Evolutionary conservation across 1,284 basidiomycete species (phyloP).

Genomic region (Papiliotrema flavescens): DNA sequence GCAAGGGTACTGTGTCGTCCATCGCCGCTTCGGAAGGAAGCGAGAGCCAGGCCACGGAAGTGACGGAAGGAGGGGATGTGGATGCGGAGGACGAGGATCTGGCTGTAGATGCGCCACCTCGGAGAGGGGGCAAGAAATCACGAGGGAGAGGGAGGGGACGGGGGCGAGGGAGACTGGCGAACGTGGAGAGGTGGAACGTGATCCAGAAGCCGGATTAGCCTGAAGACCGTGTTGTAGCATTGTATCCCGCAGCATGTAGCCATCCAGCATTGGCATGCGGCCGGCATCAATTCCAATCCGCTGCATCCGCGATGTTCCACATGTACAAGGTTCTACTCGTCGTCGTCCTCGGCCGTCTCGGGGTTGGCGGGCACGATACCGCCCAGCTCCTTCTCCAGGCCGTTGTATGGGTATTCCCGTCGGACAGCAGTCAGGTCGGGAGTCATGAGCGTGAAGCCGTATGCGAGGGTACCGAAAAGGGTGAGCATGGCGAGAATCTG

Average conservation of each 20-base stretch:
- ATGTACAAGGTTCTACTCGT: constrained; percentile 18
- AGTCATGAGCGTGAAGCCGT: constrained; percentile 26
- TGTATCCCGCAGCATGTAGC: background rate
- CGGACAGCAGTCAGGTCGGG: constrained; percentile 33
- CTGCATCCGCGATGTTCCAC: background rate
- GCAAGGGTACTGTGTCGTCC: constrained; percentile 11
- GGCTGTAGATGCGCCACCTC: too few relatives aligned
- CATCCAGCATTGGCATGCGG: background rate
- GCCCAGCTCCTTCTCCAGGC: constrained; percentile 45
- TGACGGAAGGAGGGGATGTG: background rate
- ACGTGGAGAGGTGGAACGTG: constrained; percentile 2
- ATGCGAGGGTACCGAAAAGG: constrained; percentile 33
- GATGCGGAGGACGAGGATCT: too few relatives aligned
- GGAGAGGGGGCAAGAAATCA: background rate
- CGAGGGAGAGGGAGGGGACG: constrained; percentile 6
- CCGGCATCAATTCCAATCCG: too few relatives aligned
- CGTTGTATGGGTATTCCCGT: constrained; percentile 44
- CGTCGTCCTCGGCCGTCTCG: constrained; percentile 33
- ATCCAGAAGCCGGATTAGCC: constrained; percentile 1
- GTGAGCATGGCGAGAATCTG: constrained; percentile 34
- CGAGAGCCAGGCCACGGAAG: background rate
- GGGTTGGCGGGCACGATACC: constrained; percentile 23
- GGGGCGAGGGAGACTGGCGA: constrained; percentile 3
- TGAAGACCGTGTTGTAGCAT: constrained; percentile 3
- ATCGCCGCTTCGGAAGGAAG: constrained; percentile 9